A percentile compares a stretch with the other conserved stretches of the same genome.
Conservation (phyloP, 805 yeast genomes). For the Teunomyces barrocoloradensis region DNA sequence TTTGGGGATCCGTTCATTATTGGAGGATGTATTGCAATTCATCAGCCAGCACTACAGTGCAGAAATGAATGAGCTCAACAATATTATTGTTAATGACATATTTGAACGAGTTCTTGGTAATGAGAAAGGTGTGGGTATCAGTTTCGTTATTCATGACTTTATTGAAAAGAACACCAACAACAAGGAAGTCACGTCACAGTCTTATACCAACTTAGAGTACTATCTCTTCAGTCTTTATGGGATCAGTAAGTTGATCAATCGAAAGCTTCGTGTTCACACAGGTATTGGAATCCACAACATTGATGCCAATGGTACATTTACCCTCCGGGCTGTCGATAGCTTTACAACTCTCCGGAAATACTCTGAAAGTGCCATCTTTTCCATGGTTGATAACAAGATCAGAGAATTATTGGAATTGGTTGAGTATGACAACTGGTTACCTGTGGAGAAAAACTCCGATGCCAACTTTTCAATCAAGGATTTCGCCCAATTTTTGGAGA, state of each 20-base stretch:
- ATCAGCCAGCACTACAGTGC: conserved; percentile 62
- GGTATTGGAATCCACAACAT: conserved; percentile 40
- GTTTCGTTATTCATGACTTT: conserved; percentile 54
- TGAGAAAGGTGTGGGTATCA: conserved; percentile 50
- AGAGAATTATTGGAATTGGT: conserved; percentile 78
- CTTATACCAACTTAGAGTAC: conserved; percentile 82
- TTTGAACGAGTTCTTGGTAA: conserved; percentile 68
- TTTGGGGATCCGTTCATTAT: conserved; percentile 63
- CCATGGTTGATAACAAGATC: conserved; percentile 77
- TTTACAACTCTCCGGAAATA: conserved; percentile 59
- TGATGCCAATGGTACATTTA: conserved; percentile 36
- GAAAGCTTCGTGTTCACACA: conserved; percentile 34
- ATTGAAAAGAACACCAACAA: conserved; percentile 65
- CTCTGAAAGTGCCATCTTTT: conserved; percentile 80
- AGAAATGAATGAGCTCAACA: conserved; percentile 54
- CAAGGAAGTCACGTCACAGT: conserved; percentile 89
- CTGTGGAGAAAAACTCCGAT: conserved; percentile 47
- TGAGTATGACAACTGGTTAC: conserved; percentile 77
- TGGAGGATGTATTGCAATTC: conserved; percentile 63
- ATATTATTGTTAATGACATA: conserved; percentile 56
- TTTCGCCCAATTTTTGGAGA: conserved; percentile 79
- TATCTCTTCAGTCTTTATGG: conserved; percentile 74
- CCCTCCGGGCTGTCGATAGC: conserved; percentile 49
- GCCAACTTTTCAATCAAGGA: conserved; percentile 79
- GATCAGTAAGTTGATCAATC: conserved; percentile 49